Conservation (phyloP, 768 basidiomycete species). For the Russula griseocarnosa region DNA sequence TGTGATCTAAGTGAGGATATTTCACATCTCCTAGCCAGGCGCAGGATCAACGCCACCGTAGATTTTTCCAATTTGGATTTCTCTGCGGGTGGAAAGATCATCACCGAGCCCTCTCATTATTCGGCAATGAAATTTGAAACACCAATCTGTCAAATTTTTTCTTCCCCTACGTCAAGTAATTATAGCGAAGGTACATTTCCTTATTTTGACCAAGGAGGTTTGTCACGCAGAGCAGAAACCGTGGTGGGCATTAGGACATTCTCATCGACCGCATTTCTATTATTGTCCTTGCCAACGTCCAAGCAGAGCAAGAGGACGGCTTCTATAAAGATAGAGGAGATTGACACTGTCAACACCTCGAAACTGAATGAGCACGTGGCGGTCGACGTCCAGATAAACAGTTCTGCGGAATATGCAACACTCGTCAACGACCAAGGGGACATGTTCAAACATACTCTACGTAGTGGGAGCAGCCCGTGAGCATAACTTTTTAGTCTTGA, state of each 20-base stretch:
- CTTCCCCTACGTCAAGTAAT: constrained; percentile 11
- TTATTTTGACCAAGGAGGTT: constrained; percentile 17
- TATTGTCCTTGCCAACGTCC: not conserved
- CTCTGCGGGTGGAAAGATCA: constrained; percentile 31
- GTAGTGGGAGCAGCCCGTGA: not conserved
- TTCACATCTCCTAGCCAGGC: not conserved
- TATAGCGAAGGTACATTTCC: constrained; percentile 1
- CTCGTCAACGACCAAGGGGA: constrained; percentile 17
- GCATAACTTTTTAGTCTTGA: not conserved
- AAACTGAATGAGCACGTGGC: constrained; percentile 42
- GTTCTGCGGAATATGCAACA: constrained; percentile 3
- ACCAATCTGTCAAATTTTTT: constrained; percentile 61
- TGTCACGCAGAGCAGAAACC: constrained; percentile 19
- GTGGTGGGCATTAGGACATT: constrained; percentile 48
- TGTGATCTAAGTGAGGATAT: constrained; percentile 55
- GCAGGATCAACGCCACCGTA: constrained; percentile 29
- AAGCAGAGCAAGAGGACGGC: not conserved
- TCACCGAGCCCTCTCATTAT: constrained; percentile 41
- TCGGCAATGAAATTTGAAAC: constrained; percentile 53
- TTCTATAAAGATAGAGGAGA: constrained; percentile 12
- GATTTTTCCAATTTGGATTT: constrained; percentile 48
- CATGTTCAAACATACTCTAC: constrained; percentile 12
- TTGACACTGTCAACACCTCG: constrained; percentile 32
- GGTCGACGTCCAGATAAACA: constrained; percentile 46
- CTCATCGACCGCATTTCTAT: constrained; percentile 34